Evolutionary conservation across 768 basidiomycete genomes (phyloP), one percentile per base, ranked within the genome.

Genomic region (Amyloporia xantha): DNA sequence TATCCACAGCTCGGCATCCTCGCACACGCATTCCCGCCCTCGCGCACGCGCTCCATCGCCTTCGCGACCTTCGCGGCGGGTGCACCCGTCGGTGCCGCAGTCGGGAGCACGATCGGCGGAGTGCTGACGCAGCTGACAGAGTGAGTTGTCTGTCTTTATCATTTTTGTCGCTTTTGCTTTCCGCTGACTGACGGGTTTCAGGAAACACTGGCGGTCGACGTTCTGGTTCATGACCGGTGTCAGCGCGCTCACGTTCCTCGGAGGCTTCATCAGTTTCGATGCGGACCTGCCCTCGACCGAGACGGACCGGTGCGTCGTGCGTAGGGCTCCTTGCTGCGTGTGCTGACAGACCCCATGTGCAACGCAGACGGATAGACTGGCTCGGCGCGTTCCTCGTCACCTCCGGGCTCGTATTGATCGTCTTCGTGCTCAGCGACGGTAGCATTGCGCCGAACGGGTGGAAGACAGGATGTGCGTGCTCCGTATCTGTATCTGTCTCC

Each of bases 41-140:
- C 84, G 0, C 69, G 70, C 11, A 73, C 81, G 0, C 78, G 92
- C 9, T 80, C 86, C 1, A 64, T 80, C 0, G 92, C 90, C 0
- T 95, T 94, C 53, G 79, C 92, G 0, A 81, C 84, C 0, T 94
- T 92, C 54, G 75, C 84, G 1, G 88, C 90, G 0, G 93, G 93
- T 23, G 88, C 86, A 0, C 91, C 92, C 0, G 59, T 93, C 4
- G 92, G 92, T 0, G 85, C 75, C 0, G 84, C 79, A 0, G 66
- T 91, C 12, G 91, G 92, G 1, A 72, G 72, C 25, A 66, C 81
- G 0, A 50, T 90, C 0, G 90, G 91, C 15, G 89, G 87, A n/a
- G 66, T 83, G 1, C 64, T 90, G 17, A 86, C 82, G 0, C 76
- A 89, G 56, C 68, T 72, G 6, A 66, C 66, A 41, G 23, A 43